Evolutionary conservation across 1,284 basidiomycete species (phyloP), one percentile per base, ranked within the genome.

Genomic region (Ustanciosporium gigantosporum): DNA sequence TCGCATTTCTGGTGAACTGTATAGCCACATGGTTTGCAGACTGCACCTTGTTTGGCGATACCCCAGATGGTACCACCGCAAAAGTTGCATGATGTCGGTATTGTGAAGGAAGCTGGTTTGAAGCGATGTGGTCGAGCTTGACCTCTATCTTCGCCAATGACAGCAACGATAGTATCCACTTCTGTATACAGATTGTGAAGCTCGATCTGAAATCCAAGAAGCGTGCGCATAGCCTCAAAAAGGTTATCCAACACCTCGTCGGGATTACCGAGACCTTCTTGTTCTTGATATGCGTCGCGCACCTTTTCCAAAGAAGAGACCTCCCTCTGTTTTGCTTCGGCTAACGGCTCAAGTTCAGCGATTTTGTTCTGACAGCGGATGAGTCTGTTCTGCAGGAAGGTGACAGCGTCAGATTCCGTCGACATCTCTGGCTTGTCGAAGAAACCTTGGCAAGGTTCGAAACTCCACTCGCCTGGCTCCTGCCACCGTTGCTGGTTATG

Each of bases 1-100:
- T 70, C 65, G 47, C 68, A 70, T 53, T 70, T 70, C 24, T 57
- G 48, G 31, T 70, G 68, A 16, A 59, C 56, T 2, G 65, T 68
- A 41, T 58, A 70, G 6, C 68, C 68, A 36, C 68, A 70, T 13
- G 68, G 65, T 41, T 68, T 68, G 42, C 68, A 70, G 4, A 59
- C 46, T 23, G 56, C 50, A 5, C 68, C 65, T 16, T 70, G 48
- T n/a, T 39, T 64, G 20, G 68, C 53, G 2, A 70, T 40, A 4
- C 68, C 68, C 66, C 66, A 70, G 37, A 70, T 68, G 31, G 59
- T 67, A 17, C 48, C 57, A 4, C 45, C 46, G 42, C 68, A 70
- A 31, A 58, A 56, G 46, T 66, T 43, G 48, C 68, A 70, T 7
- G 56, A 52, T 9, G 68, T 67, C 0, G 68, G 68, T n/a, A 70